phyloP scores from a whole-genome alignment of 2,329 filamentous ascomycete species.

The Neocatenulostroma microsporum region DNA sequence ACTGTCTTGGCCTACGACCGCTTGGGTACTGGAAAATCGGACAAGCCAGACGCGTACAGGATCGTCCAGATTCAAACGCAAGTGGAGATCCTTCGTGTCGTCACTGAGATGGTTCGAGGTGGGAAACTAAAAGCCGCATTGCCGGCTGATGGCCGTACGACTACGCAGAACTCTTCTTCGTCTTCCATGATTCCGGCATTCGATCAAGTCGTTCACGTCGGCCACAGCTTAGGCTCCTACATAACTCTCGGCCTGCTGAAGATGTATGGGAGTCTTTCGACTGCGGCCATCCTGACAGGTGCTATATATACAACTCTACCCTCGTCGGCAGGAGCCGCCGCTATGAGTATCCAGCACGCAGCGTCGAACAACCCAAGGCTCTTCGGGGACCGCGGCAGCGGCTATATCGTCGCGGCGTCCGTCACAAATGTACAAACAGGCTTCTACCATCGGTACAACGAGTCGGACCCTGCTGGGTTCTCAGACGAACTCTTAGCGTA shows the following conservation, averaged over 20 bases:
- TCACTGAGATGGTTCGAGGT: constrained; percentile 21
- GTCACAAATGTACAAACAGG: constrained; percentile 25
- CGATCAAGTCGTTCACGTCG: constrained; percentile 48
- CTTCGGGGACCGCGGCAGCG: constrained; percentile 15
- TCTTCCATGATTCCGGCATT: constrained; percentile 13
- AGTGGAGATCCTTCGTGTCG: constrained; percentile 33
- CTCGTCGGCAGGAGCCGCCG: background rate
- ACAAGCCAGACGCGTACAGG: constrained; percentile 10
- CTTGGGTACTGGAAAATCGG: constrained; percentile 10
- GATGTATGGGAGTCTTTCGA: constrained; percentile 8
- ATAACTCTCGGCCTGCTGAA: constrained; percentile 11
- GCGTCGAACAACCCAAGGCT: constrained; percentile 1
- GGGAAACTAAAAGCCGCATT: constrained; percentile 1
- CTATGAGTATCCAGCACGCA: constrained; percentile 1
- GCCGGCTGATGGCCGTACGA: background rate
- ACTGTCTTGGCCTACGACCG: constrained; percentile 12
- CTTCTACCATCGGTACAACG: constrained; percentile 20
- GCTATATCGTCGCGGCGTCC: constrained; percentile 20
- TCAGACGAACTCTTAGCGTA: constrained; percentile 26
- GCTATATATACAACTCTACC: background rate
- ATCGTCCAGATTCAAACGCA: constrained; percentile 9
- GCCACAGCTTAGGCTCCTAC: constrained; percentile 55
- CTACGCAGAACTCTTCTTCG: background rate
- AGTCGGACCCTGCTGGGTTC: constrained; percentile 14
- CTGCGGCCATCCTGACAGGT: constrained; percentile 14